Percentiles rank a stretch among this genome's conserved stretches.
phyloP scores from a whole-genome alignment of 345 rosid genomes.

The Sapria himalayana region DNA sequence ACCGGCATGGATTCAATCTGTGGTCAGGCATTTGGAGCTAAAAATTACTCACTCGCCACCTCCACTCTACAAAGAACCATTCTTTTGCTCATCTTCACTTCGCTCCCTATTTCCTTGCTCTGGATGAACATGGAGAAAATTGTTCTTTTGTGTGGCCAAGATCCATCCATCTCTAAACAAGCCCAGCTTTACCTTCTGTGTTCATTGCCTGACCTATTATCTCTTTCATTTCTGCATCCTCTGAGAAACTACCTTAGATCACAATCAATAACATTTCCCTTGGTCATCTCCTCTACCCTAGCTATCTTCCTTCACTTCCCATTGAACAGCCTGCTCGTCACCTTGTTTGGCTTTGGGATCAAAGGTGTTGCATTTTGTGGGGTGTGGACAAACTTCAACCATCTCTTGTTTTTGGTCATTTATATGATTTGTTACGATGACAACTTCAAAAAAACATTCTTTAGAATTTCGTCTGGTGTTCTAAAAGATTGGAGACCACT shows the following conservation, averaged over 20 bases:
- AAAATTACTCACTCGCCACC: conserved; percentile 14
- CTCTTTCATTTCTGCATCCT: conserved; percentile 25
- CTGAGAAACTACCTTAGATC: conserved; percentile 23
- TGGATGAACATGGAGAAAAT: conserved; percentile 21
- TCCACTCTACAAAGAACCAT: conserved; percentile 19
- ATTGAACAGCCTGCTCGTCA: conserved; percentile 14
- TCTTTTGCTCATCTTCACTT: conserved; percentile 17
- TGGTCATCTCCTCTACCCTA: conserved; percentile 9
- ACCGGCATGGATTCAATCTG: conserved; percentile 31
- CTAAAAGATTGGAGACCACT: conserved; percentile 17
- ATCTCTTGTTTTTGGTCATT: conserved; percentile 13
- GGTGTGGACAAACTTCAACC: conserved; percentile 18
- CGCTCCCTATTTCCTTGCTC: conserved; percentile 19
- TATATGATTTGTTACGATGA: conserved; percentile 13
- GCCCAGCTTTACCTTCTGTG: conserved; percentile 18
- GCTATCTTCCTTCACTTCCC: conserved; percentile 13
- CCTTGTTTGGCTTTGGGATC: conserved; percentile 16
- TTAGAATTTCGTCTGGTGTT: conserved; percentile 17
- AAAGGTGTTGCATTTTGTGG: conserved; percentile 22
- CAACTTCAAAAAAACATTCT: conserved; percentile 15
- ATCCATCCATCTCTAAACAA: conserved; percentile 13
- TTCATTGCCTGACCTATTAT: conserved; percentile 22
- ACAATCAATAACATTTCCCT: conserved; percentile 16
- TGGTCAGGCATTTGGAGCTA: conserved; percentile 30
- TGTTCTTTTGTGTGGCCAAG: conserved; percentile 21